Percentiles rank a stretch among this genome's conserved stretches.
Evolutionary conservation across 768 basidiomycete species (phyloP).

Genomic region (Amanita pallidorosea): DNA sequence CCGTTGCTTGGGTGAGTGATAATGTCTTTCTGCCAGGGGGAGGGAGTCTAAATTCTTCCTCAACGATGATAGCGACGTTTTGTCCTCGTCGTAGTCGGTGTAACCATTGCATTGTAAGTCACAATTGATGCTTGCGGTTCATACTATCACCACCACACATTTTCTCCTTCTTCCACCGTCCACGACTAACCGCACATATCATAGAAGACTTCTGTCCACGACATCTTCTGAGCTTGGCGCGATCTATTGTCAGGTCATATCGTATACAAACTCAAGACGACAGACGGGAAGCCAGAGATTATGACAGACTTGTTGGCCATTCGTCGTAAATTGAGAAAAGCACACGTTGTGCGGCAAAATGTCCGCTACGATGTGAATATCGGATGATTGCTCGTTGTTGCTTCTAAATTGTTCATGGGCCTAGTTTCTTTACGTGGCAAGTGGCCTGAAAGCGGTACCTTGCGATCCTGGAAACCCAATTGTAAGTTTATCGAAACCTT

Average conservation of each 20-base stretch:
- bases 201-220: conserved; percentile 60
- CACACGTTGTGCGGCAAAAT: conserved; percentile 43
- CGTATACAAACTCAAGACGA: conserved; percentile 49
- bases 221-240: conserved; percentile 57
- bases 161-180: conserved; percentile 70
- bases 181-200: conserved; percentile 63
- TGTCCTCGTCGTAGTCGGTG: conserved; percentile 59
- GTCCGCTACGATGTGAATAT: conserved; percentile 52
- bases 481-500: conserved; percentile 28
- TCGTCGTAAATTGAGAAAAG: conserved; percentile 60
- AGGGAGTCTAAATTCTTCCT: not conserved
- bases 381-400: not conserved
- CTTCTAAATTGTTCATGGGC: not conserved
- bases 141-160: conserved; percentile 14
- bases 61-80: conserved; percentile 41
- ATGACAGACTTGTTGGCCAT: conserved; percentile 62
- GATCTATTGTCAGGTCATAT: conserved; percentile 68
- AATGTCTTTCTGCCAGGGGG: not conserved
- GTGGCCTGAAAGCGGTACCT: conserved; percentile 80
- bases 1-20: conserved; percentile 60
- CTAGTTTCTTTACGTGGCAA: conserved; percentile 64
- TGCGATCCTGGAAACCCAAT: conserved; percentile 52
- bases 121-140: not conserved
- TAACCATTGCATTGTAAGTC: conserved; percentile 65
- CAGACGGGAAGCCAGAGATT: conserved; percentile 42